phyloP scores from a whole-genome alignment of 495 filamentous ascomycete genomes.

The Aspergillus hancockii region DNA sequence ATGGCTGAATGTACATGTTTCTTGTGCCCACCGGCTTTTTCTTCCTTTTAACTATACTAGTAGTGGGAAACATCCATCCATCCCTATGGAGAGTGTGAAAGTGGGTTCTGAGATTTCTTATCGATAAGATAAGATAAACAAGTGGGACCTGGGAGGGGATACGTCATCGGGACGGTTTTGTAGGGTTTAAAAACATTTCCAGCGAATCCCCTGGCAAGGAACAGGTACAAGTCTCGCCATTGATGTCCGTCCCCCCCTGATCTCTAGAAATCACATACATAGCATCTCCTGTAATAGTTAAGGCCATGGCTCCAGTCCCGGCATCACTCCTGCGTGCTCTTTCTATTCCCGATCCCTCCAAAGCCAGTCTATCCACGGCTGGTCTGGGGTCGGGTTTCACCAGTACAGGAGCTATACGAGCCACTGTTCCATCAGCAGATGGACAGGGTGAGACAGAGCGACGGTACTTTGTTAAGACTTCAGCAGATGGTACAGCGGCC shows the following conservation, averaged over 20 bases:
- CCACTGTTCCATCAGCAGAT: conserved; percentile 36
- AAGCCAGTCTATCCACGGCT: conserved; percentile 55
- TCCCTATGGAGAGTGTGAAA: not conserved
- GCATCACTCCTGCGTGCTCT: conserved; percentile 63
- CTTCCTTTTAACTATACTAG: conserved; percentile 1
- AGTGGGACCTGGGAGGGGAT: not conserved
- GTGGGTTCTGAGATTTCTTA: conserved; percentile 11
- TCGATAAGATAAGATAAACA: conserved; percentile 22
- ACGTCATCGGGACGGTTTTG: conserved; percentile 21
- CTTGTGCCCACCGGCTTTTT: not conserved
- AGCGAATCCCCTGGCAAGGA: not conserved
- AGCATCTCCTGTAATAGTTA: not conserved
- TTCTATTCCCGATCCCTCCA: conserved; percentile 56
- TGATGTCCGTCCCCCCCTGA: not conserved
- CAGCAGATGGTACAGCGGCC: conserved; percentile 55
- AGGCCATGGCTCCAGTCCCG: conserved; percentile 46
- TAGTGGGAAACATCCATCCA: not conserved
- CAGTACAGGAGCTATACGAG: conserved; percentile 68
- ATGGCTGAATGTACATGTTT: not conserved
- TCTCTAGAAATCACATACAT: not conserved
- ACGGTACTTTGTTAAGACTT: conserved; percentile 82
- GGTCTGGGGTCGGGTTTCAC: conserved; percentile 74
- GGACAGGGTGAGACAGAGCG: conserved; percentile 52
- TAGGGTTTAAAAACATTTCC: conserved; percentile 7
- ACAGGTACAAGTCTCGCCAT: not conserved